Evolutionary conservation across 2,329 filamentous ascomycete species (phyloP), one percentile per base, ranked within the genome.

Genomic region (Aspergillus sclerotialis): DNA sequence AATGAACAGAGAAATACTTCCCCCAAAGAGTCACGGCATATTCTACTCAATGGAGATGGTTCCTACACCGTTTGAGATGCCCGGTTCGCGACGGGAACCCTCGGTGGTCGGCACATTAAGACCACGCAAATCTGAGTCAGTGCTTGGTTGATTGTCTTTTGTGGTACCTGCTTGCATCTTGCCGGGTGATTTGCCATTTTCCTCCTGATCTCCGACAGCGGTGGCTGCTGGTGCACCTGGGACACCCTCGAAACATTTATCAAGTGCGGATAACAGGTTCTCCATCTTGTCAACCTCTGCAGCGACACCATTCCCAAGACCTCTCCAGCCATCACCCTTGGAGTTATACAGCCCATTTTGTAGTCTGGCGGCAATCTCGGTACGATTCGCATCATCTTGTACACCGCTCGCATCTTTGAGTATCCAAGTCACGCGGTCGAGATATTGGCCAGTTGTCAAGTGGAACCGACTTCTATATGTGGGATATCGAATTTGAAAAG

Each of bases 271-370:
- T 28, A 66, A 35, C 12, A 65, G 47, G 31, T 53, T 52, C 16
- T 49, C 52, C 12, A 63, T 45, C 33, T 53, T 54, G 18, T 53
- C 50, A 21, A 50, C 44, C 15, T 53, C 47, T 9, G 59, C 55
- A 19, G 63, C 49, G 19, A 52, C 59, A 11, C 62, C 63, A 38
- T 54, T 57, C 8, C 56, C 60, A 10, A 64, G 45, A 9, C 63
- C 63, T 29, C 50, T 55, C 63, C 63, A 66, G 4, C 61, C 61
- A 32, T 60, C 44, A 23, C 60, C 60, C 25, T 50, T 56, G 3
- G 55, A 52, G 21, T 49, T 49, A 39, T 61, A 64, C 26, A 66
- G 38, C 14, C 46, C 53, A 29, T 60, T 52, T 19, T 43, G 50
- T 15, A 64, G 37, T 9, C 38, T 46, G 14, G 31, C 37, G 33